phyloP scores from a whole-genome alignment of 2,329 filamentous ascomycete species.

The Graphiopsis chlorocephala region DNA sequence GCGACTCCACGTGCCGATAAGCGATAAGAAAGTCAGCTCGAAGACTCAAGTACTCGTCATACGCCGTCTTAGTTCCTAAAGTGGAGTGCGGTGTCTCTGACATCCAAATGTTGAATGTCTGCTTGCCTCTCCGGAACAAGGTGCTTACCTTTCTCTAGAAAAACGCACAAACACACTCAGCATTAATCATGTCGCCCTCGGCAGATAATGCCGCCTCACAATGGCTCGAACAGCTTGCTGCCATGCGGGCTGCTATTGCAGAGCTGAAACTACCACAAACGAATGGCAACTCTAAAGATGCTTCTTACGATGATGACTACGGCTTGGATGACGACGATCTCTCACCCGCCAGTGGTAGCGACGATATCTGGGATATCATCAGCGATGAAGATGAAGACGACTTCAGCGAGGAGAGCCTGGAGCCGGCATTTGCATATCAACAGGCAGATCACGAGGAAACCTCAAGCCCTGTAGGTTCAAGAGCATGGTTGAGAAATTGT shows the following conservation, averaged over 20 bases:
- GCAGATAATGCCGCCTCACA: slow-evolving; percentile 53
- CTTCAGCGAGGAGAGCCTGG: slow-evolving; percentile 61
- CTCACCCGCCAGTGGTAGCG: slow-evolving; percentile 60
- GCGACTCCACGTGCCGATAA: slow-evolving; percentile 12
- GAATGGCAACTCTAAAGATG: slow-evolving; percentile 44
- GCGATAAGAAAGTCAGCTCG: slow-evolving; percentile 6
- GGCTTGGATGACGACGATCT: slow-evolving; percentile 65
- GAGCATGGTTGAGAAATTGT: slow-evolving; percentile 67
- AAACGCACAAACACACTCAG: not conserved
- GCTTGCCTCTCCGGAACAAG: not conserved
- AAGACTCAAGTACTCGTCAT: slow-evolving; percentile 6
- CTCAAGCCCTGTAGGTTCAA: slow-evolving; percentile 25
- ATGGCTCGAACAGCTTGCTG: slow-evolving; percentile 82
- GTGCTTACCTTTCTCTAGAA: not conserved
- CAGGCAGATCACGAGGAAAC: slow-evolving; percentile 35
- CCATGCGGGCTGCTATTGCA: slow-evolving; percentile 83
- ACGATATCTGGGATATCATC: slow-evolving; percentile 92
- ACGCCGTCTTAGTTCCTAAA: slow-evolving; percentile 8
- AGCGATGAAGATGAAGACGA: slow-evolving; percentile 68
- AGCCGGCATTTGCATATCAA: not conserved
- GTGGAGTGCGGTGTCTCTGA: slow-evolving; percentile 14
- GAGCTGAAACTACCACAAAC: slow-evolving; percentile 59
- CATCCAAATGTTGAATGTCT: not conserved
- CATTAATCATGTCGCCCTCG: slow-evolving; percentile 37
- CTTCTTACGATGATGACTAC: slow-evolving; percentile 16